phyloP scores from a whole-genome alignment of 2,329 filamentous ascomycete genomes.

The Penicillium concentricum region DNA sequence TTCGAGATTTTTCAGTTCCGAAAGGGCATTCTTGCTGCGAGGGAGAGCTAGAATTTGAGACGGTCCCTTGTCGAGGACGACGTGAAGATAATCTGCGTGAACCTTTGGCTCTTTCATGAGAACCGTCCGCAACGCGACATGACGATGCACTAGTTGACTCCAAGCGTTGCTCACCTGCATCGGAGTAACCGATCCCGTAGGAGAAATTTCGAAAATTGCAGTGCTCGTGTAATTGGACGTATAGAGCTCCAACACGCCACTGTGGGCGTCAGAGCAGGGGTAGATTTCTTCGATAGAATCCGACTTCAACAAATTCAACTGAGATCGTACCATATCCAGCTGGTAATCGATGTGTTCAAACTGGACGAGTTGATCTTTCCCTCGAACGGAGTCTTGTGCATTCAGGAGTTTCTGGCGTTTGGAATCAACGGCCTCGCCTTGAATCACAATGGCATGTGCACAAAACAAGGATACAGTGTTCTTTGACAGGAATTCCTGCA shows the following conservation, averaged over 20 bases:
- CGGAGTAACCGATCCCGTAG: not conserved
- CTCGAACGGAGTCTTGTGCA: not conserved
- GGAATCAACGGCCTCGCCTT: not conserved
- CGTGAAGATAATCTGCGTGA: not conserved
- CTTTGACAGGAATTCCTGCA: not conserved
- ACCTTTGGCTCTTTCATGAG: not conserved
- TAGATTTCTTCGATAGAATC: not conserved
- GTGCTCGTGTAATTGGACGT: conserved; percentile 1
- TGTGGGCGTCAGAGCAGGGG: conserved; percentile 5
- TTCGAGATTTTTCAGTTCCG: not conserved
- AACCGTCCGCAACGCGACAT: not conserved
- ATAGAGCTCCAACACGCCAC: conserved; percentile 5
- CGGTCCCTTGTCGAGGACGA: not conserved
- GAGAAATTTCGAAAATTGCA: not conserved
- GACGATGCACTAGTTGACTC: not conserved
- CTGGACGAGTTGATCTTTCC: not conserved
- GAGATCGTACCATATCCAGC: not conserved
- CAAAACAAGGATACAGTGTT: not conserved
- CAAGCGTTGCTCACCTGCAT: not conserved
- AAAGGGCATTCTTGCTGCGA: not conserved
- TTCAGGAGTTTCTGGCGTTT: not conserved
- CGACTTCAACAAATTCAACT: not conserved
- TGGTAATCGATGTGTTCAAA: not conserved
- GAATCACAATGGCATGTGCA: not conserved
- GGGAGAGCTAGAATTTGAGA: not conserved